Percentiles rank a stretch among this genome's conserved stretches.
Conservation (phyloP, 495 filamentous ascomycete genomes). For the Xylaria nigripes region DNA sequence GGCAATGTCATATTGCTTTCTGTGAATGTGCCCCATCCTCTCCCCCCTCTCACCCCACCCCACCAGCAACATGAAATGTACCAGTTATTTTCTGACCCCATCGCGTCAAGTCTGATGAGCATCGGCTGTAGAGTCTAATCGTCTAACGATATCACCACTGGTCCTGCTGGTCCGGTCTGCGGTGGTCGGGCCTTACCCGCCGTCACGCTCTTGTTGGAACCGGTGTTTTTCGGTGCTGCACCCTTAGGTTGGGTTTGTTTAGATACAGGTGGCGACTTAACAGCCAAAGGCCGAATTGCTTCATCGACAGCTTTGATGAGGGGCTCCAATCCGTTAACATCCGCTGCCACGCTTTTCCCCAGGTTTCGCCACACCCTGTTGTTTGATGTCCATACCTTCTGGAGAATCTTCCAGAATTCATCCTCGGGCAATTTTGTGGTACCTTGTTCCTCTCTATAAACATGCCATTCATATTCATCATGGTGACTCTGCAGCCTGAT, state of each 20-base stretch:
- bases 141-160: conserved; percentile 19
- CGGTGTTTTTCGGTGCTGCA: conserved; percentile 11
- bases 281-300: conserved; percentile 16
- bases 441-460: conserved; percentile 23
- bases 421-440: conserved; percentile 21
- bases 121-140: conserved; percentile 11
- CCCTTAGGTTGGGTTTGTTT: conserved; percentile 18
- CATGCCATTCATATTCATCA: conserved; percentile 36
- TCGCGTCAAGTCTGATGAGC: conserved; percentile 14
- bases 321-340: conserved; percentile 26
- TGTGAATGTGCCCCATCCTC: conserved; percentile 2
- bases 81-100: conserved; percentile 10
- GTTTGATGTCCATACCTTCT: conserved; percentile 30
- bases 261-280: conserved; percentile 16
- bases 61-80: background rate
- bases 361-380: conserved; percentile 28
- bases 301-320: conserved; percentile 28
- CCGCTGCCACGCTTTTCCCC: conserved; percentile 25
- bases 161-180: background rate
- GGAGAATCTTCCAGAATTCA: conserved; percentile 34
- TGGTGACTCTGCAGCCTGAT: conserved; percentile 28
- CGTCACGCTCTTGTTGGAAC: conserved; percentile 17
- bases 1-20: background rate
- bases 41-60: too few species aligned
- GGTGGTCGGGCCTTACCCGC: conserved; percentile 15